Base-by-base conservation (phyloP, 2,329 filamentous ascomycete species). In the Whalleya microplaca region DNA sequence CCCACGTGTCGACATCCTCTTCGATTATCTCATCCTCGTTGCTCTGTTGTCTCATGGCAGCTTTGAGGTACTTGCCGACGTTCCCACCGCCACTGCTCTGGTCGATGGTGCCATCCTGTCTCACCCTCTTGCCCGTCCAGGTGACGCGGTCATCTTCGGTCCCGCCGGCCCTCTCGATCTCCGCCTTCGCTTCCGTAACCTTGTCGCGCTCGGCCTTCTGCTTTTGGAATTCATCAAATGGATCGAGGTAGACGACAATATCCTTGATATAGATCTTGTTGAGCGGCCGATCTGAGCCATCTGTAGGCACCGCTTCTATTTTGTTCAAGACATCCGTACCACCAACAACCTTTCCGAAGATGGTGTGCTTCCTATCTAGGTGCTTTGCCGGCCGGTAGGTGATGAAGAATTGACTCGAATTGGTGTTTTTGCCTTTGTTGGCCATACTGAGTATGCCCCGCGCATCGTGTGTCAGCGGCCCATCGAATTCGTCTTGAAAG, bases 391-490 rank as follows among this genome's bases (percentile, higher is more conserved):
- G 81, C 48, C 91, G 88, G 73, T 99, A 99, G 0, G 89, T 91
- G 70, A 99, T 90, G 79, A 98, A 99, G 71, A 88, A 99, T 74
- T 99, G 95, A 65, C 86, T 91, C 8, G 91, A 95, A 75, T 99
- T 99, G 20, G 94, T 98, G 70, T 97, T 94, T 71, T 97, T 97
- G 56, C 95, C 95, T 72, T 99, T 99, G 75, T 99, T 99, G 41
- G 95, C 95, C 95, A 99, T 99, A 64, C 89, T 92, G 21, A 96
- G 71, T 0, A 93, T 84, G 12, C 95, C 95, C 23, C 93, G 82
- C 0, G 82, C 77, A 69, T 92, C 89, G 68, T 99, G 95, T n/a
- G 88, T 89, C 41, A 92, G 75, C 0, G 94, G 92, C 0, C 93
- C 92, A 16, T 97, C 92, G 61, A 98, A 89, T 71, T 99, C 95